phyloP scores from a whole-genome alignment of 306 rosid species.

The Cucumis hystrix region DNA sequence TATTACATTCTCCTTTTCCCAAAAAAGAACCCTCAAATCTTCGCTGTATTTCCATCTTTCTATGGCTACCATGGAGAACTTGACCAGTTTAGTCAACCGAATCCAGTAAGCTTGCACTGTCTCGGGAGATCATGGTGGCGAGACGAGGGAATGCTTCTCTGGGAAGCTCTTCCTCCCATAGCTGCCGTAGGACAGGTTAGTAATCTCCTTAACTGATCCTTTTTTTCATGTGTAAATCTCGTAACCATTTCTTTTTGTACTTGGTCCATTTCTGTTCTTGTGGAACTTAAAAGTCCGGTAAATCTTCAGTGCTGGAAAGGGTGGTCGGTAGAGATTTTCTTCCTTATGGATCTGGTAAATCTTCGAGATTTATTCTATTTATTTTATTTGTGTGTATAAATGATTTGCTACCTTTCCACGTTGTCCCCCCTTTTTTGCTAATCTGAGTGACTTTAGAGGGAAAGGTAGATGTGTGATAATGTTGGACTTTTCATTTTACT shows the following conservation, averaged over 20 bases:
- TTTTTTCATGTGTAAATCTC: neutral
- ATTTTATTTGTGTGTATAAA: neutral
- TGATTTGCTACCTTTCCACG: neutral
- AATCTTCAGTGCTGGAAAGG: constrained; percentile 92
- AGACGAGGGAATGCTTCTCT: constrained; percentile 57
- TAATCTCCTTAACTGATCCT: too few species aligned
- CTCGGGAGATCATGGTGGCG: constrained; percentile 90
- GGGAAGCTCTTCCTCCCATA: constrained; percentile 99
- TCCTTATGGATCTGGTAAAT: constrained; percentile 95
- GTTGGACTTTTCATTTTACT: neutral
- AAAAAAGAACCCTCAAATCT: neutral
- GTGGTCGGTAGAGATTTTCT: constrained; percentile 95
- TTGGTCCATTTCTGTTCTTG: neutral
- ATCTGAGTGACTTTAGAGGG: neutral
- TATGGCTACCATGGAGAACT: constrained; percentile 98
- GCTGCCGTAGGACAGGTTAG: constrained; percentile 97
- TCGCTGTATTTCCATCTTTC: constrained; percentile 10
- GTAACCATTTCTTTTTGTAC: neutral
- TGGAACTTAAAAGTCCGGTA: constrained; percentile 68
- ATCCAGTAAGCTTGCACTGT: constrained; percentile 97
- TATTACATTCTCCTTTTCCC: neutral
- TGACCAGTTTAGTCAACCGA: constrained; percentile 91
- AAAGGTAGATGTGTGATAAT: neutral
- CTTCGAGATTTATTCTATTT: neutral
- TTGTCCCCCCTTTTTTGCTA: neutral